A percentile compares a stretch with the other conserved stretches of the same genome.
These are phyloP conservation scores for Paraphaeosphaeria minitans DNA, from an alignment of 2,329 filamentous ascomycete species.

Conservation along the genomic window DNA sequence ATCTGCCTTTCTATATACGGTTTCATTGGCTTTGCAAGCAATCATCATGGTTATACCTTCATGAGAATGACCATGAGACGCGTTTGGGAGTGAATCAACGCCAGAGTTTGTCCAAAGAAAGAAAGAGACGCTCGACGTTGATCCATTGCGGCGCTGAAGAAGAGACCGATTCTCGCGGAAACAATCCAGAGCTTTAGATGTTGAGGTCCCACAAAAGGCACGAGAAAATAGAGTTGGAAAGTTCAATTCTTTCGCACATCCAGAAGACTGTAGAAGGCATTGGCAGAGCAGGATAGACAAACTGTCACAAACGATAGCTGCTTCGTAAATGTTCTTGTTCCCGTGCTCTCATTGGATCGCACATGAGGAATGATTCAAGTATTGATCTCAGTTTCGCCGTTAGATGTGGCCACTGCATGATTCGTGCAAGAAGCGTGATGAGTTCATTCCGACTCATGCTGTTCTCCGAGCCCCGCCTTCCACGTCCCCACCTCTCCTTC, in stretches of 20 bases:
- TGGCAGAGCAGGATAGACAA: no score
- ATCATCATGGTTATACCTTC: neutral
- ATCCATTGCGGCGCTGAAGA: neutral
- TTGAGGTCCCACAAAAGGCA: neutral
- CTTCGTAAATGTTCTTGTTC: no score
- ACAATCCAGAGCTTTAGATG: neutral
- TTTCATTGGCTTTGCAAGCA: conserved; percentile 44
- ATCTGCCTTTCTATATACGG: conserved; percentile 55
- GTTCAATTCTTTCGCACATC: neutral
- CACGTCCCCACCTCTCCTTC: conserved; percentile 3
- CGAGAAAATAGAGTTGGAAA: neutral
- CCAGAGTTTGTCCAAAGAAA: neutral
- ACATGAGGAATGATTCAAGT: no score
- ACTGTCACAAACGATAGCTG: no score
- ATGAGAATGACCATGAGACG: neutral
- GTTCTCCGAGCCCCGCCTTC: neutral
- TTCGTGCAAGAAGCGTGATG: neutral
- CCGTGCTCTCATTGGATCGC: no score
- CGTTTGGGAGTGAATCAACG: neutral
- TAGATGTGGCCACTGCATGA: neutral
- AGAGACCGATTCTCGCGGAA: neutral
- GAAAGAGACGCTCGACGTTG: neutral
- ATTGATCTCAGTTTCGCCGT: no score
- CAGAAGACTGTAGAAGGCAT: neutral
- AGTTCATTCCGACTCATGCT: neutral